Evolutionary conservation across 345 rosid species (phyloP), one percentile per base, ranked within the genome.

Genomic region (Eucalyptus sp.): DNA sequence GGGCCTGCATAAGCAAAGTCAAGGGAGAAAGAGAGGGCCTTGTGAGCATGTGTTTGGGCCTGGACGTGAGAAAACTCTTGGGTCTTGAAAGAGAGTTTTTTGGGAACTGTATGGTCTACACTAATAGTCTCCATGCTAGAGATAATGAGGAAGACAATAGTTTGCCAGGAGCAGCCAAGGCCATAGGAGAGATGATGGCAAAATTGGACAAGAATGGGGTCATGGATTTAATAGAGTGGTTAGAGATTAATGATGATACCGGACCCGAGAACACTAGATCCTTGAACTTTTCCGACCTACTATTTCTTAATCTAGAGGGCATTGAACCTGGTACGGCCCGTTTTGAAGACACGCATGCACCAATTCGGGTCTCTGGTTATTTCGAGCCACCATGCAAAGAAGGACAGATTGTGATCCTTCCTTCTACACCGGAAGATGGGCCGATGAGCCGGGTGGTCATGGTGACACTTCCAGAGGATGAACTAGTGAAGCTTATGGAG

Each of bases 41-140:
- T 11, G n/a, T 91, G 50, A 91, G 92, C 81, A 91, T 97, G 94
- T 92, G 95, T 1, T 13, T 95, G 49, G 94, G 96, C 76, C 89
- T 92, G 71, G 97, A 97, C 58, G 90, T 90, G 88, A 94, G 98
- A 56, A 92, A 91, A 13, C 60, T 86, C 27, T 48, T 95, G 86
- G 93, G 94, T 37, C 87, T 96, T 60, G 97, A 94, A 60, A 87
- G 90, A 86, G 92, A 92, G 17, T 97, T 89, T 49, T 96, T 96
- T 64, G 98, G 99, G 58, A 97, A 95, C 37, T 94, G 97, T 90
- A 93, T 93, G 96, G 93, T 95, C 6, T 95, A 93, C 50, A 68
- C 7, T 2, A 93, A 94, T 22, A 92, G 92, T 46, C 91, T 92
- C 24, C 83, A 20, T 41, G 83, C 83, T 5, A 1, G 48, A 76